Evolutionary conservation across 345 rosid genomes (phyloP).

Genomic region (Euphorbia pulcherrima): DNA sequence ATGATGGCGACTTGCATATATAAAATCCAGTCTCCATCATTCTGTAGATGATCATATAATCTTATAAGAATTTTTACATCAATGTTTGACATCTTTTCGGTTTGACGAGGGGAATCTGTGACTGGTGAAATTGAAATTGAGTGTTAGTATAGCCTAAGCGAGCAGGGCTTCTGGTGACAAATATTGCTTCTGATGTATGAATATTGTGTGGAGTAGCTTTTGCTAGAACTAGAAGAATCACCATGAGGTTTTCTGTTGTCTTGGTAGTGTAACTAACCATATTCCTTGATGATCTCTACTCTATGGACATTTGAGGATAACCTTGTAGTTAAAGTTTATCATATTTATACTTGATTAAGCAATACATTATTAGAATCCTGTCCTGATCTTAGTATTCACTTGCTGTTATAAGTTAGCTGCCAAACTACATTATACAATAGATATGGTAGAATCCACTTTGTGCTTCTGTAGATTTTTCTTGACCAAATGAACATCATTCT

Average conservation of each 20-base stretch:
- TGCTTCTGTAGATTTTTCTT: neutral
- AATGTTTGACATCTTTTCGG: neutral
- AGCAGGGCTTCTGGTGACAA: neutral
- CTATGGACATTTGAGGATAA: neutral
- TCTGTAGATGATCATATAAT: neutral
- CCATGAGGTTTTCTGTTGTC: neutral
- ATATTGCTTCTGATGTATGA: too few relatives aligned
- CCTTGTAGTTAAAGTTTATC: neutral
- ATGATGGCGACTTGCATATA: neutral
- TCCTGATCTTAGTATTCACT: neutral
- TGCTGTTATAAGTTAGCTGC: neutral
- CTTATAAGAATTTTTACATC: neutral
- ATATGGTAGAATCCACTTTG: neutral
- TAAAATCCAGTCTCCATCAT: neutral
- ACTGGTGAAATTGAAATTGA: neutral
- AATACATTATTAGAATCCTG: neutral
- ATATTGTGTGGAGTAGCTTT: neutral
- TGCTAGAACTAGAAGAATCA: neutral
- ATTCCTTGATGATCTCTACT: neutral
- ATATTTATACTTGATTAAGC: neutral
- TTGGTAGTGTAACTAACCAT: neutral
- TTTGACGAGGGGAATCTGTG: neutral
- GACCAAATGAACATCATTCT: neutral
- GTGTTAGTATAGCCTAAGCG: neutral
- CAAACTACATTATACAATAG: neutral